A percentile compares a stretch with the other conserved stretches of the same genome.
Conservation (phyloP, 768 basidiomycete genomes). For the Termitomyces sp. region DNA sequence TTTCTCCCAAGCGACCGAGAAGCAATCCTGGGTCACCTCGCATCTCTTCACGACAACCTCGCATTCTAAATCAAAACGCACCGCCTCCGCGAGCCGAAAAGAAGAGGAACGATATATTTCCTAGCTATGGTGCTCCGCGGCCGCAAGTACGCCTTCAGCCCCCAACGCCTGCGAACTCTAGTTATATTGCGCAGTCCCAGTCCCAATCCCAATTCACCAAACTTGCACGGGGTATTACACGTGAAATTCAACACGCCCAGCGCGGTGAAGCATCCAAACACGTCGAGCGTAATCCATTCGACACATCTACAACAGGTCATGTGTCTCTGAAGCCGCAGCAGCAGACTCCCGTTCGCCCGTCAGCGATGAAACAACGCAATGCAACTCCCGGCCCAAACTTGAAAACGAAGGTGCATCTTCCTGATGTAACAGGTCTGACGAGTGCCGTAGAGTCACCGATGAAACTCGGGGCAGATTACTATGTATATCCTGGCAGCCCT, state of each 20-base stretch:
- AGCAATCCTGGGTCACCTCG: constrained; percentile 28
- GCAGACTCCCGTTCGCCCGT: constrained; percentile 9
- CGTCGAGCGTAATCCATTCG: constrained; percentile 31
- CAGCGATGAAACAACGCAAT: constrained; percentile 14
- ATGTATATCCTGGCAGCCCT: constrained; percentile 38
- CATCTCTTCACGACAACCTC: constrained; percentile 11
- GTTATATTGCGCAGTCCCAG: constrained; percentile 19
- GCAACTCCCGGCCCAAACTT: constrained; percentile 16
- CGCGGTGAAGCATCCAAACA: constrained; percentile 9
- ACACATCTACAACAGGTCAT: constrained; percentile 4
- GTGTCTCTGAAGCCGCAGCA: constrained; percentile 25
- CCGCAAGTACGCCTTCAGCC: constrained; percentile 52
- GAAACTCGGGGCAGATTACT: constrained; percentile 46
- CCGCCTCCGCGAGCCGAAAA: constrained; percentile 27
- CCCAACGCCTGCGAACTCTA: constrained; percentile 50
- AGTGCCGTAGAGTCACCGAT: constrained; percentile 73
- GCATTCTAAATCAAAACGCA: constrained; percentile 5
- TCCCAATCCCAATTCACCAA: constrained; percentile 46
- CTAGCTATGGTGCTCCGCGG: constrained; percentile 24
- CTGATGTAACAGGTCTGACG: constrained; percentile 82
- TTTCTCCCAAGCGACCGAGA: constrained; percentile 74
- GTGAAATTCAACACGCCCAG: constrained; percentile 38
- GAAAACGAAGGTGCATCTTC: constrained; percentile 48
- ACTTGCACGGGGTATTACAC: constrained; percentile 49
- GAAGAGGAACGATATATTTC: constrained; percentile 21